Conservation (phyloP, 768 basidiomycete species). For the Tulasnella sp. region DNA sequence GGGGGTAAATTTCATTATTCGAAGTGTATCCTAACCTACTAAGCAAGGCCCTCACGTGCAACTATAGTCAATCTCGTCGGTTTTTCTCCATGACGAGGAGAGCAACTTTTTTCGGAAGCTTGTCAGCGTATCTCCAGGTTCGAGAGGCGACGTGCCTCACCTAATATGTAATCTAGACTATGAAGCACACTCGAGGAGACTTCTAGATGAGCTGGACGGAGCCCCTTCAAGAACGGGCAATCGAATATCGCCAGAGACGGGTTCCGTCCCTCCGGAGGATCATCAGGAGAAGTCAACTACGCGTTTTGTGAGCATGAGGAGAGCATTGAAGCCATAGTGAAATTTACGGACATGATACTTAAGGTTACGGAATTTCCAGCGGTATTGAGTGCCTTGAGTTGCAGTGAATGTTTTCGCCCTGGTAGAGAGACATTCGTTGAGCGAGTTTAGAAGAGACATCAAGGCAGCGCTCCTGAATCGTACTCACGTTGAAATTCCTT, state of each 20-base stretch:
- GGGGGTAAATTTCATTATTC: neutral
- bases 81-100: slow-evolving; percentile 18
- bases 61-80: neutral
- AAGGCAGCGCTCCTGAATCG: neutral
- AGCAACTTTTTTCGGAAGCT: neutral
- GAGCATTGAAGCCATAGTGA: neutral
- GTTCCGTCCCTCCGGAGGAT: neutral
- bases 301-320: no score
- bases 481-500: neutral
- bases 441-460: neutral
- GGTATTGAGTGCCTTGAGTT: slow-evolving; percentile 2
- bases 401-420: slow-evolving; percentile 10
- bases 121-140: neutral
- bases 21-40: neutral
- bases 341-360: neutral
- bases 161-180: neutral
- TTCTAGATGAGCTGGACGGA: neutral
- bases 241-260: slow-evolving; percentile 14
- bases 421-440: neutral
- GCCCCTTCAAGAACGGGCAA: neutral
- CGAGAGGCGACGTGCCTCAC: neutral
- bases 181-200: neutral
- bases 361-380: neutral
- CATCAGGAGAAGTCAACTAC: neutral
- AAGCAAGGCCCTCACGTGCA: neutral